Conservation (phyloP, 2,329 filamentous ascomycete species). For the Fusarium longipes region DNA sequence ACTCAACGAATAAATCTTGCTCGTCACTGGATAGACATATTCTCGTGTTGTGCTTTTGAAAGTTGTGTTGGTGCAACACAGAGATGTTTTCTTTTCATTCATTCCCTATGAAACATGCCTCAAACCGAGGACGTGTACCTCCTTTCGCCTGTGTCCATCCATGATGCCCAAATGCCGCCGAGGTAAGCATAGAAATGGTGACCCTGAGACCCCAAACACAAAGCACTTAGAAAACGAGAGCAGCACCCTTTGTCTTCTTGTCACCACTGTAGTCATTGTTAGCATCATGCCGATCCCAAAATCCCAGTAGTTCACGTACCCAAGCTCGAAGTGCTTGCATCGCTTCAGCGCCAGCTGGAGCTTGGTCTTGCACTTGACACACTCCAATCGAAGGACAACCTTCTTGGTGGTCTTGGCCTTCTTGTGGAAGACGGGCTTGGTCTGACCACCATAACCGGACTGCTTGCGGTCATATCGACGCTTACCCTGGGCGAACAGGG, state of each 20-base stretch:
- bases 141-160: slow-evolving; percentile 63
- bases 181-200: slow-evolving; percentile 58
- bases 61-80: slow-evolving; percentile 43
- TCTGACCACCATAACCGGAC: slow-evolving; percentile 99
- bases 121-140: slow-evolving; percentile 59
- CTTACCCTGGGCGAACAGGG: slow-evolving; percentile 98
- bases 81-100: slow-evolving; percentile 52
- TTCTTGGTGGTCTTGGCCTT: slow-evolving; percentile 99
- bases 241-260: slow-evolving; percentile 99
- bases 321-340: slow-evolving; percentile 99
- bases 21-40: slow-evolving; percentile 13
- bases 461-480: slow-evolving; percentile 99
- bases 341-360: slow-evolving; percentile 97
- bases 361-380: slow-evolving; percentile 98
- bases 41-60: slow-evolving; percentile 15
- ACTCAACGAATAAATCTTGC: slow-evolving; percentile 5
- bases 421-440: slow-evolving; percentile 99
- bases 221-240: slow-evolving; percentile 95
- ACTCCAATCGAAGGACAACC: slow-evolving; percentile 98
- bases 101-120: slow-evolving; percentile 59
- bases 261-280: slow-evolving; percentile 80
- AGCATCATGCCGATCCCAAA: slow-evolving; percentile 48
- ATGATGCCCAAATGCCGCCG: slow-evolving; percentile 60
- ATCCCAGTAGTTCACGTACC: slow-evolving; percentile 69
- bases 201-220: slow-evolving; percentile 54